phyloP scores from a whole-genome alignment of 164 flowering plant genomes.

The Aristolochia contorta region DNA sequence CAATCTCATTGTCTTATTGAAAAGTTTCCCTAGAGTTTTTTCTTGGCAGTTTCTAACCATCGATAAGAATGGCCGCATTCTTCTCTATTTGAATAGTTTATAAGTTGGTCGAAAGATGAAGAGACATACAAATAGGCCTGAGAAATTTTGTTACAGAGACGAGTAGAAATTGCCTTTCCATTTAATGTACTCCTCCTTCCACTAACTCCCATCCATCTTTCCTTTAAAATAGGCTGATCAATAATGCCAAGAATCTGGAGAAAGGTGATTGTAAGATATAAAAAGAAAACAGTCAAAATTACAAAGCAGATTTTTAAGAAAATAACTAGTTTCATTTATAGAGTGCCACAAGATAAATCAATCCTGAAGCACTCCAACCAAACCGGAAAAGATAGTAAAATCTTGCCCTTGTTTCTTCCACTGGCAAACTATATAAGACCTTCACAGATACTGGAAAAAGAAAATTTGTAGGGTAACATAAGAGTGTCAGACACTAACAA shows the following conservation, averaged over 20 bases:
- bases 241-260: conserved; percentile 85
- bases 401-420: too few relatives aligned
- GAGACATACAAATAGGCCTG: conserved; percentile 77
- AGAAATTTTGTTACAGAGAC: conserved; percentile 59
- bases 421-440: background rate
- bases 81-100: background rate
- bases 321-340: background rate
- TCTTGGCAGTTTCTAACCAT: too few relatives aligned
- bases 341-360: too few relatives aligned
- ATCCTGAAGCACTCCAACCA: too few relatives aligned
- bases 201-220: conserved; percentile 85
- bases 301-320: background rate
- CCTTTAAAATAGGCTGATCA: conserved; percentile 85
- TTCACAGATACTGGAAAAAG: background rate
- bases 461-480: background rate
- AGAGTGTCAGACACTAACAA: background rate
- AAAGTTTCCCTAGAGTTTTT: too few relatives aligned
- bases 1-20: too few relatives aligned
- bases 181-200: conserved; percentile 79
- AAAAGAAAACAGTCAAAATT: background rate
- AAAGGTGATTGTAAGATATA: background rate
- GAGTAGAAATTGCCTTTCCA: conserved; percentile 72
- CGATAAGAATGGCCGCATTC: background rate
- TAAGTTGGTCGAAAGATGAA: background rate
- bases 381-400: too few relatives aligned